Conservation (phyloP, 2,329 filamentous ascomycete species). For the Dendryphion nanum region DNA sequence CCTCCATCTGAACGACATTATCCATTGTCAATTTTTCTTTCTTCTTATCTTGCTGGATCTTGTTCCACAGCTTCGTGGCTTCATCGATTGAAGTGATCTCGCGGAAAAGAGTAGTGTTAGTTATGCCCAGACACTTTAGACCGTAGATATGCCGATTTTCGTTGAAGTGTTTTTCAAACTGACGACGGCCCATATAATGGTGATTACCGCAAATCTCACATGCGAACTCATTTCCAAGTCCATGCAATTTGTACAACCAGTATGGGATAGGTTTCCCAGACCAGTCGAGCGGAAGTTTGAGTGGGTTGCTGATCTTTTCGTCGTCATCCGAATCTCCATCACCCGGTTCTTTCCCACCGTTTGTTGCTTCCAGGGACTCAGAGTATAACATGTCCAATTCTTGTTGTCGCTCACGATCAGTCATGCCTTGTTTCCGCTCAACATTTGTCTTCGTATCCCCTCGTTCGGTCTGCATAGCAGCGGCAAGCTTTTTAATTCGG, state of each 20-base stretch:
- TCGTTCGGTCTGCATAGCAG: slow-evolving; percentile 81
- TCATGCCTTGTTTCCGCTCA: slow-evolving; percentile 96
- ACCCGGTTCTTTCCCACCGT: slow-evolving; percentile 60
- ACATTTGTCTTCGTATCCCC: slow-evolving; percentile 91
- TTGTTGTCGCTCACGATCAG: slow-evolving; percentile 89
- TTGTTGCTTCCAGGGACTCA: slow-evolving; percentile 50
- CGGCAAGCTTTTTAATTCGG: slow-evolving; percentile 74
- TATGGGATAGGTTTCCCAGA: slow-evolving; percentile 98
- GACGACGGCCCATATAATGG: slow-evolving; percentile 95
- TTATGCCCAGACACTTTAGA: slow-evolving; percentile 89
- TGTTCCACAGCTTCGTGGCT: slow-evolving; percentile 85
- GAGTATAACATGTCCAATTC: slow-evolving; percentile 85
- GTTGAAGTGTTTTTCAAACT: slow-evolving; percentile 98
- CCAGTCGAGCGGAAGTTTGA: slow-evolving; percentile 95
- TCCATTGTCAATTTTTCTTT: slow-evolving; percentile 73
- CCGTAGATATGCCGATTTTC: slow-evolving; percentile 92
- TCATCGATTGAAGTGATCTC: slow-evolving; percentile 94
- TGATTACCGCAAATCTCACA: slow-evolving; percentile 98
- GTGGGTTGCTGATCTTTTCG: slow-evolving; percentile 91
- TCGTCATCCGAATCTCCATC: slow-evolving; percentile 63
- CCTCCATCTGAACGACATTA: slow-evolving; percentile 96
- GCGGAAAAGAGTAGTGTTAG: slow-evolving; percentile 83
- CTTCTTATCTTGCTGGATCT: slow-evolving; percentile 84
- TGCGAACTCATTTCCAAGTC: slow-evolving; percentile 87
- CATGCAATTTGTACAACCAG: slow-evolving; percentile 97